Base-by-base conservation (phyloP, 2,329 filamentous ascomycete species). In the Phaeosphaeria sp. region DNA sequence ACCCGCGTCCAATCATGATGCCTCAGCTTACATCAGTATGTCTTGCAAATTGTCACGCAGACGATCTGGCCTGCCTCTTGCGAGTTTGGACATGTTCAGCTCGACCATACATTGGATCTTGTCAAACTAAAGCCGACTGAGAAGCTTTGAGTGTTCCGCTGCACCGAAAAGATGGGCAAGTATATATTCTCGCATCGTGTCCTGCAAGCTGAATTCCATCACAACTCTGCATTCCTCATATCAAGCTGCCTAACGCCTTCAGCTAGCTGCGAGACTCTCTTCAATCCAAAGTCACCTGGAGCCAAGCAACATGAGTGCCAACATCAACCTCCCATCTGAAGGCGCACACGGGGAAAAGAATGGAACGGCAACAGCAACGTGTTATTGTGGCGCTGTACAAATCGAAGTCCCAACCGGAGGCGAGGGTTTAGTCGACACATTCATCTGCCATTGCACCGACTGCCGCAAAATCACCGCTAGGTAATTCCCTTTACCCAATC, bases 401-500 rank as follows among this genome's bases (percentile, higher is more conserved):
- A 57, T 74, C 18, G 58, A 54, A 43, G 72, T 74, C 0, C 50
- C 52, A 10, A 54, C 33, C 30, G 44, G 23, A 30, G 52, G 52
- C 21, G 52, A 54, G 0, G 82, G 79, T 4, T 71, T 87, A 0
- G 56, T 83, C n/a, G 71, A 73, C 56, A 81, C 77, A 4, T 88
- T 88, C 67, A 64, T 88, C 60, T 89, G 85, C 72, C 80, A 89
- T 77, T 89, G 86, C 71, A 71, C 75, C 41, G 86, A 89, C 74
- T 88, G 85, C 73, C 85, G 60, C 41, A 65, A 65, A 46, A 59
- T 63, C 47, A 64, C 63, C 1, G 64, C 63, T 15, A 55, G 53
- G 55, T 54, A 27, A 20, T 41, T 17, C 13, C 36, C 11, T 41
- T n/a, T n/a, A n/a, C n/a, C n/a, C n/a, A n/a, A n/a, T n/a, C n/a